phyloP scores from a whole-genome alignment of 345 rosid genomes.

The Salix brachista region DNA sequence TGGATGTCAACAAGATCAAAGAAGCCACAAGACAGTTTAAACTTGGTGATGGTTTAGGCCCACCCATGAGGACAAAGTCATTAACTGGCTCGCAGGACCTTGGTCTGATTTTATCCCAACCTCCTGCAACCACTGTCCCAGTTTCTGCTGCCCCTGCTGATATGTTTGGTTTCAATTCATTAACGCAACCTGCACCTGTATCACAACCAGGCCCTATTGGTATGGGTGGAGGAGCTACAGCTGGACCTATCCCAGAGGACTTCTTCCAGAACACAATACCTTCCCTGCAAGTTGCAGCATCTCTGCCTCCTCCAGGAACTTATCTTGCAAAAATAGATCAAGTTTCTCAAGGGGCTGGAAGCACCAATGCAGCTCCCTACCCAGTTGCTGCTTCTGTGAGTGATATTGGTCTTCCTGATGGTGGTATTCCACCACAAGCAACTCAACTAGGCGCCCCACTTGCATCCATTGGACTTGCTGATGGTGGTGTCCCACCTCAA shows the following conservation, averaged over 20 bases:
- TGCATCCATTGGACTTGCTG: slow-evolving; percentile 69
- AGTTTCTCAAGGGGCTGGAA: slow-evolving; percentile 44
- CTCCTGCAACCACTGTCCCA: slow-evolving; percentile 42
- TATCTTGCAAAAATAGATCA: slow-evolving; percentile 71
- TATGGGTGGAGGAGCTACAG: slow-evolving; percentile 43
- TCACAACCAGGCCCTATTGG: slow-evolving; percentile 51
- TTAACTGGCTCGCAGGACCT: slow-evolving; percentile 58
- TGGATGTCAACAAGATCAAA: slow-evolving; percentile 89
- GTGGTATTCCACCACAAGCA: slow-evolving; percentile 64
- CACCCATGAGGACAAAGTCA: slow-evolving; percentile 67
- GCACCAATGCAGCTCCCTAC: slow-evolving; percentile 33
- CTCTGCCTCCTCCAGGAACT: slow-evolving; percentile 86
- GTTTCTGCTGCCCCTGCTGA: slow-evolving; percentile 60
- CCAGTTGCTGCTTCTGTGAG: slow-evolving; percentile 40
- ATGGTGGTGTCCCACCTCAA: slow-evolving; percentile 85
- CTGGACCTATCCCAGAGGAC: slow-evolving; percentile 87
- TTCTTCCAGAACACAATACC: slow-evolving; percentile 90
- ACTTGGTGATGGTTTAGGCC: slow-evolving; percentile 81
- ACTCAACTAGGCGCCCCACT: slow-evolving; percentile 46
- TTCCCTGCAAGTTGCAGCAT: slow-evolving; percentile 78
- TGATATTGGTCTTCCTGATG: slow-evolving; percentile 70
- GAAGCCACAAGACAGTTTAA: slow-evolving; percentile 84
- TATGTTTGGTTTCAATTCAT: slow-evolving; percentile 59
- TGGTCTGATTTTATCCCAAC: slow-evolving; percentile 50
- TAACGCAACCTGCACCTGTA: slow-evolving; percentile 42